Evolutionary conservation across 1,284 basidiomycete genomes (phyloP).

Genomic region (Athelia sp.): DNA sequence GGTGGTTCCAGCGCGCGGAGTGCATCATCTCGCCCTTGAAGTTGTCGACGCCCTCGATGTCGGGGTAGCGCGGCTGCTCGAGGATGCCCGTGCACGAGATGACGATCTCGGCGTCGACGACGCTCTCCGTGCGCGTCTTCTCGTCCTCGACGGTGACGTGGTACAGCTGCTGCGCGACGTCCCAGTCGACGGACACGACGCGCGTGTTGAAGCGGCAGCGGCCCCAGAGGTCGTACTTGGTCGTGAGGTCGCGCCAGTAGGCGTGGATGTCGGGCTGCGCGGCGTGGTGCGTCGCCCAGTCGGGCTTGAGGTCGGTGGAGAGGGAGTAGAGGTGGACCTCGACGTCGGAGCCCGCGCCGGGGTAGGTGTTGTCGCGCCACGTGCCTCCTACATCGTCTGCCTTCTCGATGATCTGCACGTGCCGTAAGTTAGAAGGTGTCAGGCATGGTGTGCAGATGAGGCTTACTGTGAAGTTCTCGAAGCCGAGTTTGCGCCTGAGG

Average conservation of each 20-base stretch:
- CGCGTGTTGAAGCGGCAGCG: slow-evolving; percentile 9
- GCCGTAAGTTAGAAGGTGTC: neutral
- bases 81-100: slow-evolving; percentile 12
- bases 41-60: slow-evolving; percentile 29
- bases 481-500: slow-evolving; percentile 17
- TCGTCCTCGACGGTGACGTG: slow-evolving; percentile 3
- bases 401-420: slow-evolving; percentile 27
- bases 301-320: slow-evolving; percentile 29
- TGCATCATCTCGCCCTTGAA: slow-evolving; percentile 45
- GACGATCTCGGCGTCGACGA: slow-evolving; percentile 11
- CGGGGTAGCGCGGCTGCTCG: slow-evolving; percentile 1
- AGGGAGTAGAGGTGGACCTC: slow-evolving; percentile 30
- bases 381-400: slow-evolving; percentile 28
- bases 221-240: slow-evolving; percentile 21
- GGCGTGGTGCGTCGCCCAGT: slow-evolving; percentile 27
- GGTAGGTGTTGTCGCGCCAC: slow-evolving; percentile 29
- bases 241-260: slow-evolving; percentile 29
- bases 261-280: slow-evolving; percentile 25
- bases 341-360: slow-evolving; percentile 22
- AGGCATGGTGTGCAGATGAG: neutral
- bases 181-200: slow-evolving; percentile 12
- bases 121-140: slow-evolving; percentile 4
- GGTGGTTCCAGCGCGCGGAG: slow-evolving; percentile 39
- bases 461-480: slow-evolving; percentile 18
- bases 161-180: slow-evolving; percentile 3